Percentiles rank a stretch among this genome's conserved stretches.
Conservation (phyloP, 305 asterid species). For the Caryopteris hybrid region DNA sequence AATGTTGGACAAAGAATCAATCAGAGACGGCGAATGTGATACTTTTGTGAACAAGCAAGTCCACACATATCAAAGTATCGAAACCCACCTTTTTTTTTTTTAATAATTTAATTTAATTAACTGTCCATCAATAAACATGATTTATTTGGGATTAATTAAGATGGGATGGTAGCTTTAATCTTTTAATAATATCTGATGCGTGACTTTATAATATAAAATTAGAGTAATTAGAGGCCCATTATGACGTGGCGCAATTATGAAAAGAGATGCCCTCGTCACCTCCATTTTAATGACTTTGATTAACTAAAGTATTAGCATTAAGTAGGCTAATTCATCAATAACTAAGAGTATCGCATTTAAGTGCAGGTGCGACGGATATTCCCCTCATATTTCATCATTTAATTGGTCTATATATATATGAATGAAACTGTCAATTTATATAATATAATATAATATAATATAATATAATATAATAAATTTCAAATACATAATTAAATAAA, state of each 20-base stretch:
- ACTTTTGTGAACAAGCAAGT: slow-evolving; percentile 24
- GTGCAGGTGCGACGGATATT: slow-evolving; percentile 37
- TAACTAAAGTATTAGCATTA: slow-evolving; percentile 9
- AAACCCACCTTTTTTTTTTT: slow-evolving; percentile 9
- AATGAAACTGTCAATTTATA: no score
- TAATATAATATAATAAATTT: no score
- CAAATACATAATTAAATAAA: no score
- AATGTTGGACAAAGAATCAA: slow-evolving; percentile 23
- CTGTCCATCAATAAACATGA: slow-evolving; percentile 2
- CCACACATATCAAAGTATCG: slow-evolving; percentile 20
- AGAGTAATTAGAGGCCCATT: not conserved
- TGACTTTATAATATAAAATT: not conserved
- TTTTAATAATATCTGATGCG: slow-evolving; percentile 14
- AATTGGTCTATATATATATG: not conserved
- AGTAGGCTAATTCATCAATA: not conserved
- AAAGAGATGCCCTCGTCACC: slow-evolving; percentile 23
- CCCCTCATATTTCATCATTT: slow-evolving; percentile 25
- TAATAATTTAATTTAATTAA: no score
- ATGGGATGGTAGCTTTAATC: slow-evolving; percentile 21
- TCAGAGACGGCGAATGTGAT: slow-evolving; percentile 33
- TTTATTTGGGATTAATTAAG: slow-evolving; percentile 21
- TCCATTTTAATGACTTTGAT: slow-evolving; percentile 26
- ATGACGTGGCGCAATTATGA: slow-evolving; percentile 24
- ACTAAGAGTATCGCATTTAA: not conserved
- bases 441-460: no score